These are phyloP conservation scores for Backusella morwellensis DNA, from an alignment of 192 early-diverging fungal species.

Conservation along the genomic window DNA sequence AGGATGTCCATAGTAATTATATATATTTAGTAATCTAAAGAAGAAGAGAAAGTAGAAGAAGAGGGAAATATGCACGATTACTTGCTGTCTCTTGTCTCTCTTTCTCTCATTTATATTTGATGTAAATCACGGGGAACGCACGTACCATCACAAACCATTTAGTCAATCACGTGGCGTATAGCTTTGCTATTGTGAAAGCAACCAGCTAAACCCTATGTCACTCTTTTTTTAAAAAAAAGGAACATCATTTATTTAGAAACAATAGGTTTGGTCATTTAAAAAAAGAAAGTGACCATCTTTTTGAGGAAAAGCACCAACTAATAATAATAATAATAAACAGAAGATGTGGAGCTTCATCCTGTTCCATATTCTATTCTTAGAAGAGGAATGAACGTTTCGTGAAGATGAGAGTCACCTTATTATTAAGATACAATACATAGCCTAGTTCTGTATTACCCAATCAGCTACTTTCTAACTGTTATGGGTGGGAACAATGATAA, in stretches of 20 bases:
- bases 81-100: background rate
- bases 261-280: background rate
- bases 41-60: background rate
- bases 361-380: too few relatives aligned
- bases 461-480: too few relatives aligned
- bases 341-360: too few relatives aligned
- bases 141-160: background rate
- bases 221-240: background rate
- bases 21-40: background rate
- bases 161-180: background rate
- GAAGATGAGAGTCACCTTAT: too few relatives aligned
- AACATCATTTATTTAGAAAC: background rate
- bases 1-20: slow-evolving; percentile 26
- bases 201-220: background rate
- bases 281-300: too few relatives aligned
- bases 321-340: too few relatives aligned
- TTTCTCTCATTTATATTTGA: background rate
- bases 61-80: background rate
- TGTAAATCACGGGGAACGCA: slow-evolving; percentile 3
- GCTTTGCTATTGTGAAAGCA: background rate
- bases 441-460: too few relatives aligned
- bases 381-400: too few relatives aligned
- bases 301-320: too few relatives aligned
- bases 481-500: too few relatives aligned
- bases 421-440: too few relatives aligned